Percentiles rank a stretch among this genome's conserved stretches.
phyloP scores from a whole-genome alignment of 768 basidiomycete species.

The Tylopilus subfusipes region DNA sequence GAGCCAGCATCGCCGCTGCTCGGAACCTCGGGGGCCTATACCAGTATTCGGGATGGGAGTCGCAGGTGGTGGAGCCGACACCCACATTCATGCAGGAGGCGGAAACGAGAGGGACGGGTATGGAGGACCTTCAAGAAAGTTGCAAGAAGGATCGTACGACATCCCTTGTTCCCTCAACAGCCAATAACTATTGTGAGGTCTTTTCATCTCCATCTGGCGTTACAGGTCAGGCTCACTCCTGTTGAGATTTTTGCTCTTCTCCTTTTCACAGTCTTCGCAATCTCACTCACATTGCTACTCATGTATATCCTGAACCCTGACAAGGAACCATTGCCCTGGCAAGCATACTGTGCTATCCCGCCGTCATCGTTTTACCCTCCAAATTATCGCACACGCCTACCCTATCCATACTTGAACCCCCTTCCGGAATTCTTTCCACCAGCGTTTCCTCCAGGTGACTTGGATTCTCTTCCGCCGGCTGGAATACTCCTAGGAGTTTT shows the following conservation, averaged over 20 bases:
- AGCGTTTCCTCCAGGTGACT: slow-evolving; percentile 67
- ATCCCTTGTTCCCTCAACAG: slow-evolving; percentile 75
- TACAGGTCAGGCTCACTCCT: slow-evolving; percentile 20
- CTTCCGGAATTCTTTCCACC: slow-evolving; percentile 26
- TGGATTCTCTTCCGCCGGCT: slow-evolving; percentile 75
- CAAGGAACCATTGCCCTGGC: slow-evolving; percentile 92
- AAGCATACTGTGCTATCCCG: slow-evolving; percentile 82
- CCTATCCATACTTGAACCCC: slow-evolving; percentile 38
- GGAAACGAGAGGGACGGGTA: slow-evolving; percentile 46
- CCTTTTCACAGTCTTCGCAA: slow-evolving; percentile 75
- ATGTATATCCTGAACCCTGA: slow-evolving; percentile 95
- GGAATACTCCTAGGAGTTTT: slow-evolving; percentile 90
- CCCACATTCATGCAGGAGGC: slow-evolving; percentile 44
- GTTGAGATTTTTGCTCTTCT: slow-evolving; percentile 64
- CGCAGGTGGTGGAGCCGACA: slow-evolving; percentile 55
- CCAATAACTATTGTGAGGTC: slow-evolving; percentile 74
- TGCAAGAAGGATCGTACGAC: slow-evolving; percentile 55
- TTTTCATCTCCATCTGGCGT: background rate
- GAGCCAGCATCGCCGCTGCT: slow-evolving; percentile 52
- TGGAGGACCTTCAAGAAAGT: slow-evolving; percentile 53
- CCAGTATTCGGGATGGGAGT: slow-evolving; percentile 44
- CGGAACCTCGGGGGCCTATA: slow-evolving; percentile 21
- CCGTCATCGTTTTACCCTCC: slow-evolving; percentile 43
- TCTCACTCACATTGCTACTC: slow-evolving; percentile 79
- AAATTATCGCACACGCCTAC: slow-evolving; percentile 39